A percentile compares a stretch with the other conserved stretches of the same genome.
Evolutionary conservation across 305 asterid genomes (phyloP).

Genomic region (Salvia sclarea): DNA sequence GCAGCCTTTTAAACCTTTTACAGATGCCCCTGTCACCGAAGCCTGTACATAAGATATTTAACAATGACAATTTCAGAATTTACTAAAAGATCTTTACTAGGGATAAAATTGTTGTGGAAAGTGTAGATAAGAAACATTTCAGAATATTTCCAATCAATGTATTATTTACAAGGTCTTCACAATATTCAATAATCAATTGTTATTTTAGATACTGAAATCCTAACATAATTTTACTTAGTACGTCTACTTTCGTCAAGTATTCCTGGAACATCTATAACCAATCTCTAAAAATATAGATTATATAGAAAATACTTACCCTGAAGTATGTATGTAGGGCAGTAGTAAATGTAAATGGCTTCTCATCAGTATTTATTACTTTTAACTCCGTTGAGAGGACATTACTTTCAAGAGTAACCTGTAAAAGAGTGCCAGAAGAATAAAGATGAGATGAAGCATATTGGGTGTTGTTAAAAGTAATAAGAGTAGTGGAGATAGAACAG

Average conservation of each 20-base stretch:
- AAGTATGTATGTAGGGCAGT: constrained; percentile 95
- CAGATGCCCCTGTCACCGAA: constrained; percentile 71
- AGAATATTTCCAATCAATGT: background rate
- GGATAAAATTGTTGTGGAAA: background rate
- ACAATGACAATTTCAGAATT: constrained; percentile 6
- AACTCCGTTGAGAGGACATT: constrained; percentile 79
- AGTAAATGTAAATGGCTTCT: constrained; percentile 77
- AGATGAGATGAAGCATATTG: constrained; percentile 14
- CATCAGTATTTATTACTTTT: constrained; percentile 72
- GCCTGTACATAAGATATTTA: constrained; percentile 55
- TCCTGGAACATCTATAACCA: constrained; percentile 18
- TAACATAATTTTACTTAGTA: background rate
- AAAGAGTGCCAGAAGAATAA: constrained; percentile 26
- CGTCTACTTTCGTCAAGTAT: constrained; percentile 3
- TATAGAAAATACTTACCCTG: constrained; percentile 50
- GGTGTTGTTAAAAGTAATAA: background rate
- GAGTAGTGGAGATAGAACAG: constrained; percentile 5
- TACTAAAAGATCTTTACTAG: background rate
- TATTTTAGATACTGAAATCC: constrained; percentile 5
- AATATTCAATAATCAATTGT: background rate
- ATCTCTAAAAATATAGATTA: constrained; percentile 8
- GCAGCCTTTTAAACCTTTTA: constrained; percentile 80
- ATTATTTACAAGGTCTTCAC: background rate
- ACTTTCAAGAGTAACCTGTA: constrained; percentile 69
- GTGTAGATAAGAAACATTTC: background rate